phyloP scores from a whole-genome alignment of 108 stramenopile genomes.

The Epipyxis sp. region DNA sequence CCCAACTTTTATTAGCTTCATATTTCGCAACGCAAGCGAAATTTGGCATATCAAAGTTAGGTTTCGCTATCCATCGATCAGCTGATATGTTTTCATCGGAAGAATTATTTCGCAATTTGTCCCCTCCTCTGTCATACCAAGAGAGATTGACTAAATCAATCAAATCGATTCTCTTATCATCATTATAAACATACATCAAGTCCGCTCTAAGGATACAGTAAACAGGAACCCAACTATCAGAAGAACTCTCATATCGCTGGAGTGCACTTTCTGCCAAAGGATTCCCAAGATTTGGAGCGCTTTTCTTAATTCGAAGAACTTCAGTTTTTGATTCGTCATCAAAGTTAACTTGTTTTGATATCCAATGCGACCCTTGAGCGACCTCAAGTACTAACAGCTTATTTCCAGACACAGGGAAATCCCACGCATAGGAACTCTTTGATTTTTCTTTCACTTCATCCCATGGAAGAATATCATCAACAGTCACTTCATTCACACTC shows the following conservation, averaged over 20 bases:
- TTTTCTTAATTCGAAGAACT: not conserved
- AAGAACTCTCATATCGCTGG: not conserved
- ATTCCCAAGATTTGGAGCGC: conserved; percentile 4
- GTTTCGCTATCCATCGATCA: not conserved
- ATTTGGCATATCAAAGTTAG: not conserved
- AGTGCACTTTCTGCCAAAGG: conserved; percentile 3
- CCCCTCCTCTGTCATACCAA: not conserved
- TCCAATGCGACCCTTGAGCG: too few species aligned
- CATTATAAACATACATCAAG: conserved; percentile 12
- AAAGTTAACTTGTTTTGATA: not conserved
- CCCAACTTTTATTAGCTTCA: not conserved
- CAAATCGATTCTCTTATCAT: not conserved
- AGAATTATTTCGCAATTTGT: not conserved
- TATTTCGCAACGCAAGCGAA: not conserved
- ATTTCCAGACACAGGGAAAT: not conserved
- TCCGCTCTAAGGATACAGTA: conserved; percentile 22
- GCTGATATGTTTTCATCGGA: too few species aligned
- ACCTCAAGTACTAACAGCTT: not conserved
- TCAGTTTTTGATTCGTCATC: not conserved
- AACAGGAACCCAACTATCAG: not conserved
- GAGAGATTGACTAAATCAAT: conserved; percentile 23
- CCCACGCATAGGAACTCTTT: conserved; percentile 7
- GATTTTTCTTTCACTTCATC: not conserved
- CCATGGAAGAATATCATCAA: not conserved
- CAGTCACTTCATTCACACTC: not conserved